Evolutionary conservation across 352 stramenopile genomes (phyloP).

Genomic region (Phytopythium kandeliae): DNA sequence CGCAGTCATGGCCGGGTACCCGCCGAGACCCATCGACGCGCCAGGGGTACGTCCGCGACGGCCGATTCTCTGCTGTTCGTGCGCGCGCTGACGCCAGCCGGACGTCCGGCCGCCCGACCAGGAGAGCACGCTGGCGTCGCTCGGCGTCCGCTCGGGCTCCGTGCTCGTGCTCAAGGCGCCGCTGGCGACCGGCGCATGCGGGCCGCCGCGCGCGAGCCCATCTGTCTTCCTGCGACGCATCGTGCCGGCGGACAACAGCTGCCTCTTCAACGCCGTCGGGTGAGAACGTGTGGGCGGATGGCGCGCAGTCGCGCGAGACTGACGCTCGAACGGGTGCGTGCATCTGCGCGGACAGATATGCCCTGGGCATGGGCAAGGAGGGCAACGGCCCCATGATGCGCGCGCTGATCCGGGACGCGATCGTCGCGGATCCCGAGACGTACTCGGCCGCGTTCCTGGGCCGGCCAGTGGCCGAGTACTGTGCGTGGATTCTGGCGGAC

Average conservation of each 20-base stretch:
- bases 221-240: conserved; percentile 67
- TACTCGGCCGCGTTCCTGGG: conserved; percentile 81
- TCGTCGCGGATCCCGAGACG: conserved; percentile 42
- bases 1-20: conserved; percentile 73
- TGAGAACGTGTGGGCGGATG: conserved; percentile 11
- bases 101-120: conserved; percentile 9
- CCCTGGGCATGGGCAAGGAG: conserved; percentile 54
- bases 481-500: conserved; percentile 76
- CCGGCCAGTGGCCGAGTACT: conserved; percentile 74
- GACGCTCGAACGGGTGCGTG: too few relatives aligned
- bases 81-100: not conserved
- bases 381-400: conserved; percentile 58
- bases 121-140: conserved; percentile 35
- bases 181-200: conserved; percentile 12
- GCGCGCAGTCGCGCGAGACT: too few relatives aligned
- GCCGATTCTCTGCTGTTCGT: conserved; percentile 5
- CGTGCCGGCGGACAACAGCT: conserved; percentile 83
- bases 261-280: conserved; percentile 83
- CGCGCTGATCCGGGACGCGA: conserved; percentile 67
- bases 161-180: conserved; percentile 70
- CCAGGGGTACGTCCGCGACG: conserved; percentile 31
- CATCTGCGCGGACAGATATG: too few relatives aligned
- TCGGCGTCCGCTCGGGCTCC: conserved; percentile 60
- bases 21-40: conserved; percentile 58
- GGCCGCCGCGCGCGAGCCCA: conserved; percentile 12